Evolutionary conservation across 805 yeast genomes (phyloP), one percentile per base, ranked within the genome.

Genomic region (Allodekkera sacchari): DNA sequence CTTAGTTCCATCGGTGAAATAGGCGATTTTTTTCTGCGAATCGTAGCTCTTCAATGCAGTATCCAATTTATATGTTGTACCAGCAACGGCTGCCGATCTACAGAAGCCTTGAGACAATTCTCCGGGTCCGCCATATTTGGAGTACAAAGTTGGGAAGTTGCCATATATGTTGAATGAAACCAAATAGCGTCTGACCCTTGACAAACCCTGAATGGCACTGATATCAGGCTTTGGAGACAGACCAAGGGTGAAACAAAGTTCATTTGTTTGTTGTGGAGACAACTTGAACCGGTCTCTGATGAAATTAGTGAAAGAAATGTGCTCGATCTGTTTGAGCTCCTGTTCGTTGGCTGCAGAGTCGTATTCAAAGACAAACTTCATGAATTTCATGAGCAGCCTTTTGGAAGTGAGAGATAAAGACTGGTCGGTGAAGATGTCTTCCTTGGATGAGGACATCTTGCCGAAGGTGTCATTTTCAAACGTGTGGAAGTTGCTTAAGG

Each of bases 1-100:
- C 31, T 64, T 61, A 12, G 87, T 70, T 19, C 94, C 92, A 53
- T 88, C 96, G 36, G 70, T 63, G 42, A 83, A 75, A 24, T 63
- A 62, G 6, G 94, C 96, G 16, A 75, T 62, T 47, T 82, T 78
- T 19, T 73, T 61, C 18, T 54, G 59, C 22, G 79, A 74, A 52
- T 89, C 89, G 57, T 64, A 85, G 22, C 74, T 71, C 5, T 60
- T 60, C 32, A 89, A 57, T 24, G 66, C 61, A 11, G 92, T 79
- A 50, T 79, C 76, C 34, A 89, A 65, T 55, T 87, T 85, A 60
- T 92, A 89, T 21, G 94, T 84, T 33, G 96, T 81, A 33, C 97
- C 97, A 13, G 92, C 97, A 40, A 89, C 97, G 10, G 98, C 98
- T 4, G 97, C 97, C 36, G 94, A 82, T 46, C 98, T 71, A 60